Conservation (phyloP, 148 eudicot species). For the Rhododendron vialii region DNA sequence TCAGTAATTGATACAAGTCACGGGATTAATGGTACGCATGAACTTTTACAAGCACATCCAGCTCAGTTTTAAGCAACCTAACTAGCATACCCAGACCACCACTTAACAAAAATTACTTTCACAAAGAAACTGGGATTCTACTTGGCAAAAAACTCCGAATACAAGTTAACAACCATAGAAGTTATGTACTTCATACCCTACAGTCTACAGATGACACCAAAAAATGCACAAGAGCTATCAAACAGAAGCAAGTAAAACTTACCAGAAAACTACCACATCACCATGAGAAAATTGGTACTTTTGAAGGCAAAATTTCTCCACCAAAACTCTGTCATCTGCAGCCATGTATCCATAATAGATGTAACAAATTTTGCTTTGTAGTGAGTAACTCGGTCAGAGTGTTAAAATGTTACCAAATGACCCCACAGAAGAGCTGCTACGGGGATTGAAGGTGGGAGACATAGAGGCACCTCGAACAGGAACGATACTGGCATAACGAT, state of each 20-base stretch:
- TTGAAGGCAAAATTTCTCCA: slow-evolving; percentile 77
- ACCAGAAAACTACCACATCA: slow-evolving; percentile 89
- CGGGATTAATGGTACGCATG: background rate
- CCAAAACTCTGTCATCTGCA: slow-evolving; percentile 79
- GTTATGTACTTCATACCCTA: background rate
- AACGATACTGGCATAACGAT: slow-evolving; percentile 54
- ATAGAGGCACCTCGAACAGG: slow-evolving; percentile 67
- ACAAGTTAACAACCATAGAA: background rate
- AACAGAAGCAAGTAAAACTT: slow-evolving; percentile 19
- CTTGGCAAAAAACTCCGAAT: background rate
- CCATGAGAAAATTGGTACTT: slow-evolving; percentile 78
- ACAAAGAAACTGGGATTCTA: background rate
- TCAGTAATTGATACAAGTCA: background rate
- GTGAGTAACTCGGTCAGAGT: background rate
- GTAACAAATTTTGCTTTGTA: background rate
- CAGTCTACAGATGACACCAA: background rate
- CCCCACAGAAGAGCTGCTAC: slow-evolving; percentile 25
- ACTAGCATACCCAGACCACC: background rate
- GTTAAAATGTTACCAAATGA: slow-evolving; percentile 26
- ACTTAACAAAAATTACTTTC: background rate
- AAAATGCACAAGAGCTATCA: background rate
- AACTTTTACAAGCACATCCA: background rate
- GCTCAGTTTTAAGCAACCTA: background rate
- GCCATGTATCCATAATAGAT: background rate
- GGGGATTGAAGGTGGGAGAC: slow-evolving; percentile 93